These are phyloP conservation scores for Taiozyma onychis DNA, from an alignment of 1,139 yeast genomes.

Conservation along the genomic window DNA sequence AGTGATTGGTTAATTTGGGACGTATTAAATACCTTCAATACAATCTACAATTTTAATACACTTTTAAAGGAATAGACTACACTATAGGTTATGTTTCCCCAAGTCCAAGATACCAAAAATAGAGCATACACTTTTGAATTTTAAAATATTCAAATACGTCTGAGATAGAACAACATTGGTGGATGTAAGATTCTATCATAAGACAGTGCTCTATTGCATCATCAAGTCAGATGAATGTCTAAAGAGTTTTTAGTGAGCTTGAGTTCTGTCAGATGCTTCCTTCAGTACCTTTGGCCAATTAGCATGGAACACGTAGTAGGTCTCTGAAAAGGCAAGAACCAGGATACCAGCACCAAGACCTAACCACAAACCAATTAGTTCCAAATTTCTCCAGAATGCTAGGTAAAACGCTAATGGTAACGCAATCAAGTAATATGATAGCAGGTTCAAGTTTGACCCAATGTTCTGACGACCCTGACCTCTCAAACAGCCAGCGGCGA, in stretches of 20 bases:
- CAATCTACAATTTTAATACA: no score
- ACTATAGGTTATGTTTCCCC: no score
- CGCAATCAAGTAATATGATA: conserved; percentile 54
- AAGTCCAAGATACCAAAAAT: no score
- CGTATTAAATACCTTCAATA: no score
- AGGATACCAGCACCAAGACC: conserved; percentile 58
- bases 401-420: conserved; percentile 51
- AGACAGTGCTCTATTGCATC: neutral
- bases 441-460: conserved; percentile 54
- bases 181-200: no score
- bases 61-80: no score
- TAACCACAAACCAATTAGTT: conserved; percentile 61
- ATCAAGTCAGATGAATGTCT: no score
- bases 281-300: conserved; percentile 53
- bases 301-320: conserved; percentile 40
- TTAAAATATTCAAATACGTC: no score
- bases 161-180: no score
- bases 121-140: no score
- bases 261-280: conserved; percentile 36
- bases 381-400: conserved; percentile 44
- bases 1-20: no score
- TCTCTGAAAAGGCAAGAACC: conserved; percentile 40
- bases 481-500: conserved; percentile 54
- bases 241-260: neutral
- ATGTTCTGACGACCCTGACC: conserved; percentile 67